These are phyloP conservation scores for Globisporangium spinosum DNA, from an alignment of 352 stramenopile species.

Conservation along the genomic window DNA sequence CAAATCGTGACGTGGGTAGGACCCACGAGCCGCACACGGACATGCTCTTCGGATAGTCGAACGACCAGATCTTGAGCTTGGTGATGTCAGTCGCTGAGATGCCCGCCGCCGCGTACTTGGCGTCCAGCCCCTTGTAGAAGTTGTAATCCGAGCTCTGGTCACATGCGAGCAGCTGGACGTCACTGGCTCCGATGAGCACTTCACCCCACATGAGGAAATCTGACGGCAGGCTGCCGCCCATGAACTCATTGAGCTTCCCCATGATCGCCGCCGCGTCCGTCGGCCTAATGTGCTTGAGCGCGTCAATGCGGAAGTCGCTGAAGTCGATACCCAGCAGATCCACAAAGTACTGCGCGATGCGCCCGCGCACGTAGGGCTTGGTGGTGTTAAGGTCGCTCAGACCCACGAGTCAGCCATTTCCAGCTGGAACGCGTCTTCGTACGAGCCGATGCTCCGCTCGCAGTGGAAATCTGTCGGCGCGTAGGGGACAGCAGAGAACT, in stretches of 20 bases:
- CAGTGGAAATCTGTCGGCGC: conserved; percentile 29
- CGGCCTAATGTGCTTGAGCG: conserved; percentile 60
- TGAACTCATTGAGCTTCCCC: conserved; percentile 21
- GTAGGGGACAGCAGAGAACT: conserved; percentile 61
- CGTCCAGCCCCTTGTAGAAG: conserved; percentile 56
- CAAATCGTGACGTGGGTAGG: conserved; percentile 50
- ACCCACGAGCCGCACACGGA: conserved; percentile 65
- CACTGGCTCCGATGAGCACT: conserved; percentile 30
- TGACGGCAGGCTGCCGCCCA: conserved; percentile 50
- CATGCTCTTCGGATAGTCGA: conserved; percentile 57
- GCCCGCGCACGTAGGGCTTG: conserved; percentile 54
- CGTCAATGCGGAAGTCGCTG: conserved; percentile 62
- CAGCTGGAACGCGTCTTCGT: background rate
- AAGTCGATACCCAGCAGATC: conserved; percentile 68
- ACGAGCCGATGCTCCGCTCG: background rate
- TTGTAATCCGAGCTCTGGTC: conserved; percentile 55
- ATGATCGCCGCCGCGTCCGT: conserved; percentile 49
- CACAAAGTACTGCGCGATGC: conserved; percentile 71
- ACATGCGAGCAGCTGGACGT: conserved; percentile 46
- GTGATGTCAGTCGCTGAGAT: conserved; percentile 47
- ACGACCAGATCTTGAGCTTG: conserved; percentile 81
- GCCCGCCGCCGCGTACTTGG: conserved; percentile 35
- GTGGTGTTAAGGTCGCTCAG: conserved; percentile 39
- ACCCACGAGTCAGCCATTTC: conserved; percentile 5
- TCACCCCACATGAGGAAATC: conserved; percentile 69